Evolutionary conservation across 1,284 basidiomycete species (phyloP), one percentile per base, ranked within the genome.

Genomic region (Cryptococcus sp.): DNA sequence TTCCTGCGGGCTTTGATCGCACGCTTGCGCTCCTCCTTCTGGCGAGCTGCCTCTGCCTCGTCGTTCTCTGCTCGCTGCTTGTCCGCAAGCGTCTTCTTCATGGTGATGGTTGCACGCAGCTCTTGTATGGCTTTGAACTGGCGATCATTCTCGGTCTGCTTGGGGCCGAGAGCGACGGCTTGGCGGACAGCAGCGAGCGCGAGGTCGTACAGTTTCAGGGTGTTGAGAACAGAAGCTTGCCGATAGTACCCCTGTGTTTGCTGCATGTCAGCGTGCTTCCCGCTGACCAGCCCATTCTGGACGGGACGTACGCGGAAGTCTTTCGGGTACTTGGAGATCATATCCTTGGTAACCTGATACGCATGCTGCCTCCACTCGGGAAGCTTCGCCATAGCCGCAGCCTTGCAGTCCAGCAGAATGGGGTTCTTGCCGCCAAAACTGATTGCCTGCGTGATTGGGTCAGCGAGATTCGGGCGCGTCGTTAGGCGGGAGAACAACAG

Each of bases 211-310:
- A 54, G 43, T 4, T 53, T 36, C 40, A 62, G 45, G 1, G 51
- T 48, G 11, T 53, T 37, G 4, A 68, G 56, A 11, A 70, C 50
- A 5, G 53, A 58, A 0, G 66, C 70, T 51, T 63, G 56, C 6
- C 70, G 63, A 50, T 64, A 67, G 55, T 64, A 69, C 16, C 69
- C 63, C 71, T 73, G 49, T 2, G n/a, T 12, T 37, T 33, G 21
- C 48, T 39, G 49, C 21, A 15, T 33, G 39, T 18, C 18, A 24
- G 18, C 28, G 9, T 35, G 24, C 44, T 13, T n/a, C 9, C 23
- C 15, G 35, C 12, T 23, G 12, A 38, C 44, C n/a, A n/a, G 33
- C 3, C 35, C 39, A 28, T 33, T n/a, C 44, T 45, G 50, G 33
- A 46, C 35, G n/a, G 39, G 2, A 60, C 63, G 47, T 52, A 65